Evolutionary conservation across 1,284 basidiomycete species (phyloP), one percentile per base, ranked within the genome.

Genomic region (Heterobasidion annosum): DNA sequence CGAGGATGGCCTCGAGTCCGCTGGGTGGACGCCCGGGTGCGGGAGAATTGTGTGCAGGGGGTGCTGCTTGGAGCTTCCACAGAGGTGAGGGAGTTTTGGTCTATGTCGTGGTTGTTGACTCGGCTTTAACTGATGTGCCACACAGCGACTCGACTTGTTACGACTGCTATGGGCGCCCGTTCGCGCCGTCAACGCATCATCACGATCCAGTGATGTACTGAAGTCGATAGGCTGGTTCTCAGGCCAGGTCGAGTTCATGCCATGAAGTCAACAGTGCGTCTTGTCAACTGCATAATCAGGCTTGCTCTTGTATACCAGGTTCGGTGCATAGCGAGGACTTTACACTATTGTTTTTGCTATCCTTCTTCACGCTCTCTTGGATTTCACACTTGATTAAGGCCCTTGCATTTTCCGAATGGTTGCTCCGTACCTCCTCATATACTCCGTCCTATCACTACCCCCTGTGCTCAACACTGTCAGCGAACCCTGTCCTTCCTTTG

Each of bases 41-140:
- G 68, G 66, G 44, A 61, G 66, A 51, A 58, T 53, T n/a, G 51
- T 70, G n/a, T 70, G 68, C 51, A 61, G 62, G 45, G 62, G 57
- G 8, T 70, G 69, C 46, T 68, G 65, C 51, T 57, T 65, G 15
- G 69, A 70, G 54, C 62, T 61, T 35, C 55, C 62, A 6, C 60
- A 63, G 45, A 68, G 65, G 69, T 70, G 49, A 52, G 64, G 56
- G 7, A 12, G 12, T 35, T 42, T 18, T 34, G 19, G 8, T 34
- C 13, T 34, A 10, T 3, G 4, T 43, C 18, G 4, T 19, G 18
- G 10, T 25, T 15, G 13, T 6, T 16, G 32, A 2, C 7, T 16
- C 2, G 1, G 44, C 9, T 9, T 6, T 16, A 3, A 19, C 34
- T 34, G 6, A 40, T 7, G n/a, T 32, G 33, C 15, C 34, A 18